phyloP scores from a whole-genome alignment of 2,329 filamentous ascomycete species.

The Microcyclosporella mali region DNA sequence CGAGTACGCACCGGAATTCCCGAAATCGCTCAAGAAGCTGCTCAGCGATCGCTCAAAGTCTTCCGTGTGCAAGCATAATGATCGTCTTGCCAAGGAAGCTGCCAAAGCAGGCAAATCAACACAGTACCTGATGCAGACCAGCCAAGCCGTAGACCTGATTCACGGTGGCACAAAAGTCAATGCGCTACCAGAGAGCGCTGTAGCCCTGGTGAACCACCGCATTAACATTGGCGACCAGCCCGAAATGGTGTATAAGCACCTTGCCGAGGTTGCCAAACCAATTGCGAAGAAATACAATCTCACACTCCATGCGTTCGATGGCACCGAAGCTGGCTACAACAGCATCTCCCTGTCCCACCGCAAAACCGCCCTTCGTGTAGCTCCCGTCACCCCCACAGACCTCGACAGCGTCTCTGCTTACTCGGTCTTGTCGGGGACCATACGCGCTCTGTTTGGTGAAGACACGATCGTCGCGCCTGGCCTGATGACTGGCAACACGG shows the following conservation, averaged over 20 bases:
- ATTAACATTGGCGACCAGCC: constrained; percentile 51
- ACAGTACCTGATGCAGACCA: constrained; percentile 53
- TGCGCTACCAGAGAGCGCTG: constrained; percentile 51
- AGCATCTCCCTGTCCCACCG: constrained; percentile 27
- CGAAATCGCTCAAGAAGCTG: constrained; percentile 32
- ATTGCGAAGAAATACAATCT: constrained; percentile 47
- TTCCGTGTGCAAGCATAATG: constrained; percentile 34
- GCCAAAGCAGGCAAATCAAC: constrained; percentile 36
- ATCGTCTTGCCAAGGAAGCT: constrained; percentile 31
- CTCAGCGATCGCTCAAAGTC: constrained; percentile 14
- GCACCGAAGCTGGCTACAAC: constrained; percentile 30
- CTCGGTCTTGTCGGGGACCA: constrained; percentile 38
- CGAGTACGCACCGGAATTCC: constrained; percentile 48
- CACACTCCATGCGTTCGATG: constrained; percentile 44
- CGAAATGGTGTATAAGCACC: constrained; percentile 41
- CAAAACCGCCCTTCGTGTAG: constrained; percentile 26
- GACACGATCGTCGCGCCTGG: constrained; percentile 34
- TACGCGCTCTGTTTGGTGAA: constrained; percentile 39
- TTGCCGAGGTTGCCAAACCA: constrained; percentile 42
- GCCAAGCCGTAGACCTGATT: constrained; percentile 51
- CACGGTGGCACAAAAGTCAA: constrained; percentile 53
- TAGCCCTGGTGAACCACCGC: constrained; percentile 51
- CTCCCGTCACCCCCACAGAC: constrained; percentile 33
- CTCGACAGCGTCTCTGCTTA: constrained; percentile 29
- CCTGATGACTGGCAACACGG: constrained; percentile 34